Base-by-base conservation (phyloP, 192 early-diverging fungal species). In the Dissophora ornata region DNA sequence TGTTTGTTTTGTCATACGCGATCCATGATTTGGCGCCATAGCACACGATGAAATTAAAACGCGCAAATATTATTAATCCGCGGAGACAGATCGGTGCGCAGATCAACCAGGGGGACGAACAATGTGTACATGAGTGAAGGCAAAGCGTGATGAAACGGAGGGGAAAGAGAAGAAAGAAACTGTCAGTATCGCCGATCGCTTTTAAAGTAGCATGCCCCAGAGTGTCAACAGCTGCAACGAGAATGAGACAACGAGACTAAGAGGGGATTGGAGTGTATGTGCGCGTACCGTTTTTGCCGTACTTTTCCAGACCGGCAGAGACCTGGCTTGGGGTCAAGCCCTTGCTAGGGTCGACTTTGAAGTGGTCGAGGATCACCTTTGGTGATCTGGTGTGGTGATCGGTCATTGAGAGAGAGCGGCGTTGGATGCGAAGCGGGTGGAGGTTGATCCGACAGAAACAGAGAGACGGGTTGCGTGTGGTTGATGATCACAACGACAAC, bases 111-210 rank as follows among this genome's bases (percentile, higher is more conserved):
- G 36, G 13, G 36, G 13, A 38, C 36, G 13, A 38, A 13, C 6
- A 24, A 95, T 89, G 0, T 92, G 93, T 44, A 97, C 93, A 4
- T 92, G 93, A 67, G 93, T 91, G 7, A 94, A 94, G 10, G 92
- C 91, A 30, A 89, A 92, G 49, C 94, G 79, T 41, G 94, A 55
- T 3, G 19, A 49, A 57, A 0, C 42, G 29, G 41, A 0, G 41
- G 24, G 54, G 4, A 36, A 2, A 44, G 13, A 49, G n/a, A 58
- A 21, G 24, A 55, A n/a, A 38, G 11, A 22, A 21, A 38, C 28
- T 52, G 50, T 55, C 53, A 55, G 51, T 53, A 53, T n/a, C 26
- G 29, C 5, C 50, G n/a, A n/a, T n/a, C 44, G 6, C 4, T 24
- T 26, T 33, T 42, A 4, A 4, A 21, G 13, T 33, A 47, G 21